phyloP scores from a whole-genome alignment of 164 flowering plant genomes.

The Magnolia sinica region DNA sequence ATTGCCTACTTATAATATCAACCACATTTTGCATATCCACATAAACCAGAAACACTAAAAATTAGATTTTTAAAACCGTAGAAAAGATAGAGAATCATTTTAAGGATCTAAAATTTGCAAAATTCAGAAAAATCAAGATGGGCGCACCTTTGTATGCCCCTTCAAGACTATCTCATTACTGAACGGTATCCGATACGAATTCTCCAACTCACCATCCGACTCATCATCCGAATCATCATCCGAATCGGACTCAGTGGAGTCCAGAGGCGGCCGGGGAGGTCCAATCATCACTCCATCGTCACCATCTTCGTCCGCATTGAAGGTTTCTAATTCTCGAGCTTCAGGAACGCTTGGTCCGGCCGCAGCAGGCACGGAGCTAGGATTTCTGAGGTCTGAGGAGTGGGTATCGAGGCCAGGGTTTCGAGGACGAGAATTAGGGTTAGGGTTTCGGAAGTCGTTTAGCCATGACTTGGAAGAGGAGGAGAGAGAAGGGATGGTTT shows the following conservation, averaged over 20 bases:
- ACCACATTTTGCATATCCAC: too few relatives aligned
- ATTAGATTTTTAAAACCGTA: too few relatives aligned
- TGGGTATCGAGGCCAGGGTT: not conserved
- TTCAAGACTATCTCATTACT: conserved; percentile 90
- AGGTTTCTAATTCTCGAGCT: not conserved
- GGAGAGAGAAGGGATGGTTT: conserved; percentile 41
- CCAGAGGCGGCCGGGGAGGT: conserved; percentile 53
- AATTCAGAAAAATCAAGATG: not conserved
- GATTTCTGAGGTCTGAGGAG: not conserved
- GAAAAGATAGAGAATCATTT: too few relatives aligned
- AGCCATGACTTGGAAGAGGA: conserved; percentile 54
- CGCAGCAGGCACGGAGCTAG: not conserved
- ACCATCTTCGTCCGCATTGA: conserved; percentile 23
- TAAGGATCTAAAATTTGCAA: not conserved
- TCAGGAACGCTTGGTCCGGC: not conserved
- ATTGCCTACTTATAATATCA: too few relatives aligned
- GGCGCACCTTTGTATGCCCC: conserved; percentile 80
- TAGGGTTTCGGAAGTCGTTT: conserved; percentile 38
- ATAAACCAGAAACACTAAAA: too few relatives aligned
- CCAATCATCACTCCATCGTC: conserved; percentile 50
- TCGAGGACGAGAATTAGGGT: conserved; percentile 6
- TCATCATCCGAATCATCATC: conserved; percentile 32
- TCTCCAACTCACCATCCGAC: conserved; percentile 34
- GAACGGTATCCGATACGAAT: conserved; percentile 58
- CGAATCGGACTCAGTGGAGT: conserved; percentile 11